Base-by-base conservation (phyloP, 2,329 filamentous ascomycete species). In the Nigrograna mackinnonii region DNA sequence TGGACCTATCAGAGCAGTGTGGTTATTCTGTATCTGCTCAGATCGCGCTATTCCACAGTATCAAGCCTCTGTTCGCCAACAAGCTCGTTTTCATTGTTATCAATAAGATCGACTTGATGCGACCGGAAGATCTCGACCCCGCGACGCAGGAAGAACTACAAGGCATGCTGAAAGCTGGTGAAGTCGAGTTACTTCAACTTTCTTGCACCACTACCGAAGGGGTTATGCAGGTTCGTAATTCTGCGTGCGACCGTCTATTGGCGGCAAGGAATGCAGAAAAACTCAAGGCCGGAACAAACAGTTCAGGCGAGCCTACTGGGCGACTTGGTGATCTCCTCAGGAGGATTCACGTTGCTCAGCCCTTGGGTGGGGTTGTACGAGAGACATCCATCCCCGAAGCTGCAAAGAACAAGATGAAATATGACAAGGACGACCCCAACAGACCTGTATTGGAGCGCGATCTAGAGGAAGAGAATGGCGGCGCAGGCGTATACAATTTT, bases 1-100 rank as follows among this genome's bases (percentile, higher is more conserved):
- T 97, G 89, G 92, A 97, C 77, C 78, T 96, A 48, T 95, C 89
- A 17, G 92, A 96, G 77, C 90, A 96, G 77, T 96, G 91, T 60
- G 94, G 94, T 44, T 99, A 96, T 76, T 89, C 90, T 3, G 89
- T 99, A 14, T 79, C 85, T 52, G 91, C 91, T 6, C 94, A 99
- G 75, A 92, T 96, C 68, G 86, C 91, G 58, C 84, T 99, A 13
- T 99, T 96, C 80, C 85, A 90, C 77, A 95, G 87, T 70, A 96
- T 97, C 72, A 95, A 95, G 76, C 94, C 94, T 22, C 79, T 99
- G 17, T 99, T 99, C 68, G 86, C 91, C 40, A 96, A 97, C 77
- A 97, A 97, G 77, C 81, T 97, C 36, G 92, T 97, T 33, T 97
- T 96, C 68, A 81, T 99, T 44, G 89, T 97, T 43, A 81, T 97